Percentiles rank a stretch among this genome's conserved stretches.
These are phyloP conservation scores for Metarhizium rileyi DNA, from an alignment of 2,329 filamentous ascomycete genomes.

Conservation along the genomic window DNA sequence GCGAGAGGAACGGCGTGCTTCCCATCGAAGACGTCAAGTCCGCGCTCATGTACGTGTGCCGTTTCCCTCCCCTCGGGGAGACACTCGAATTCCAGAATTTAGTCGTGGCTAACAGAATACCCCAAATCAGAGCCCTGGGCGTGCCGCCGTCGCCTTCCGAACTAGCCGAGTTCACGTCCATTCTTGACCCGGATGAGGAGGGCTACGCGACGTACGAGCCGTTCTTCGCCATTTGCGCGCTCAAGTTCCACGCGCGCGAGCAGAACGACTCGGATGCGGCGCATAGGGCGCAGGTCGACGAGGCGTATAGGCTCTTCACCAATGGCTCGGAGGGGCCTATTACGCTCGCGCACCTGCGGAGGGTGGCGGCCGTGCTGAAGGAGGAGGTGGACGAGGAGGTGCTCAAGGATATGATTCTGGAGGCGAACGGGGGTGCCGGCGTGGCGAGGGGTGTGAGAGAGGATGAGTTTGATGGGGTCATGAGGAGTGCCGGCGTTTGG, in stretches of 20 bases:
- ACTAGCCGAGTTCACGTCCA: constrained; percentile 63
- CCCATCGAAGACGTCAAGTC: constrained; percentile 58
- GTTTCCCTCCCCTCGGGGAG: too few species aligned
- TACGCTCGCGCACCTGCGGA: constrained; percentile 65
- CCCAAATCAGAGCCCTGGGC: constrained; percentile 59
- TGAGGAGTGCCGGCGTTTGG: constrained; percentile 77
- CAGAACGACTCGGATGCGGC: constrained; percentile 42
- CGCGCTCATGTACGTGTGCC: constrained; percentile 57
- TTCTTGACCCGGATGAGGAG: constrained; percentile 73
- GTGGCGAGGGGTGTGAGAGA: constrained; percentile 60
- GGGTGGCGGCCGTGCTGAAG: constrained; percentile 71
- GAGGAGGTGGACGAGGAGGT: constrained; percentile 77
- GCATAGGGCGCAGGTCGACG: constrained; percentile 59
- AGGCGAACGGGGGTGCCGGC: constrained; percentile 77
- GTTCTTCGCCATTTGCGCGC: constrained; percentile 80
- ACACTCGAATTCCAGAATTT: too few species aligned
- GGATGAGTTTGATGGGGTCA: constrained; percentile 78
- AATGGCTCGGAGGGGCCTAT: constrained; percentile 50
- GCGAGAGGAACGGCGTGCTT: constrained; percentile 64
- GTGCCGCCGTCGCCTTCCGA: constrained; percentile 59
- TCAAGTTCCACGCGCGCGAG: constrained; percentile 62
- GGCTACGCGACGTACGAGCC: constrained; percentile 70
- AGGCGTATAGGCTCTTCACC: constrained; percentile 76
- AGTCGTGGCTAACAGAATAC: too few species aligned
- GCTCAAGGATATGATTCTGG: constrained; percentile 86